Conservation (phyloP, 179 eudicot species). For the Silene coronaria region DNA sequence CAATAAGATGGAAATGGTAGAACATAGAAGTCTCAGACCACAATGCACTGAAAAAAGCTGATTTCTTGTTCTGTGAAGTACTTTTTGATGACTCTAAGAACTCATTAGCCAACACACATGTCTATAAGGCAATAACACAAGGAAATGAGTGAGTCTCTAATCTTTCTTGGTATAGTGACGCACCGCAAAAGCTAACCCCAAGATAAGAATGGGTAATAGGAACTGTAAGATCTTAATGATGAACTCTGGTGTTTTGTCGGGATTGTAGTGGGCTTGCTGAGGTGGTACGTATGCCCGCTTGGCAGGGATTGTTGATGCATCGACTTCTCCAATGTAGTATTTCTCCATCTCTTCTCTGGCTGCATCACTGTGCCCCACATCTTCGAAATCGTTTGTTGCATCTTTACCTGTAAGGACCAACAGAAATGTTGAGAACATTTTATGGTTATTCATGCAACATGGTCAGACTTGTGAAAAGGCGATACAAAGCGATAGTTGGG, state of each 20-base stretch:
- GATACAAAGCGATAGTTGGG: background rate
- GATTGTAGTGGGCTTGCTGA: constrained; percentile 44
- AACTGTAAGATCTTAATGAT: constrained; percentile 65
- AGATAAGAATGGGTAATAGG: constrained; percentile 61
- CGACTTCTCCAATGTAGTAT: constrained; percentile 64
- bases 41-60: background rate
- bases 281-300: constrained; percentile 44
- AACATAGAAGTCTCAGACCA: constrained; percentile 1
- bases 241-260: constrained; percentile 49
- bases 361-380: constrained; percentile 78
- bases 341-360: constrained; percentile 66
- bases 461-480: background rate
- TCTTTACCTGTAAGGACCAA: constrained; percentile 54
- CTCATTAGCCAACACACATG: constrained; percentile 9
- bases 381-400: constrained; percentile 80
- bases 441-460: background rate
- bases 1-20: constrained; percentile 1
- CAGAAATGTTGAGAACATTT: background rate
- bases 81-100: background rate
- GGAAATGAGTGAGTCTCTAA: constrained; percentile 20
- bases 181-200: constrained; percentile 62
- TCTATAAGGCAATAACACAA: background rate
- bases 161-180: constrained; percentile 69
- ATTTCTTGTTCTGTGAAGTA: constrained; percentile 11
- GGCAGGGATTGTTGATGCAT: constrained; percentile 46